Evolutionary conservation across 2,329 filamentous ascomycete genomes (phyloP).

Genomic region (Drechslera avenae): DNA sequence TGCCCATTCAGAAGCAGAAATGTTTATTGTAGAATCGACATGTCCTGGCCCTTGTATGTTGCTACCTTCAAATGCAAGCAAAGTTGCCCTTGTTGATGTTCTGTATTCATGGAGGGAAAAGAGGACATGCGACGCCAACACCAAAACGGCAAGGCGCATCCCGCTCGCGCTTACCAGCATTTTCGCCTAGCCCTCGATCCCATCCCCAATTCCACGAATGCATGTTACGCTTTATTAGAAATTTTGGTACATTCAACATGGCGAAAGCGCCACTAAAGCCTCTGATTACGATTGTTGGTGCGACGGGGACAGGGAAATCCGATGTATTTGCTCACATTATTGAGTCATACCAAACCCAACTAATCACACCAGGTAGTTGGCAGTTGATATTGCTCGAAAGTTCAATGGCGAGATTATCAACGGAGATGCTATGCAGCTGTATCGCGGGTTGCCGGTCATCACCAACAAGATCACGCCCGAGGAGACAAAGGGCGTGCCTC

Average conservation of each 20-base stretch:
- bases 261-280: slow-evolving; percentile 52
- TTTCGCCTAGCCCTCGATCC: slow-evolving; percentile 4
- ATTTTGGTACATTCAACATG: slow-evolving; percentile 31
- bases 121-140: neutral
- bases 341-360: slow-evolving; percentile 12
- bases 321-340: slow-evolving; percentile 61
- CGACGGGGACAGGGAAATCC: slow-evolving; percentile 92
- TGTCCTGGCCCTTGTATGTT: too few species aligned
- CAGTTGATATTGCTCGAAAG: slow-evolving; percentile 80
- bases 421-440: slow-evolving; percentile 97
- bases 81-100: too few species aligned
- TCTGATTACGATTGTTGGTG: slow-evolving; percentile 81
- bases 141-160: neutral
- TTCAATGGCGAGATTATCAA: slow-evolving; percentile 96
- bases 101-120: too few species aligned
- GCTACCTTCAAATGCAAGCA: too few species aligned
- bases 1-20: too few species aligned
- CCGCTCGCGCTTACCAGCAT: slow-evolving; percentile 10
- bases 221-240: slow-evolving; percentile 33
- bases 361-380: slow-evolving; percentile 67
- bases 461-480: slow-evolving; percentile 85
- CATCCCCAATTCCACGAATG: slow-evolving; percentile 5
- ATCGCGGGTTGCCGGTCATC: slow-evolving; percentile 86
- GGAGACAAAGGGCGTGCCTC: slow-evolving; percentile 79
- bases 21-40: too few species aligned